Evolutionary conservation across 345 rosid genomes (phyloP).

Genomic region (Hibiscus mutabilis): DNA sequence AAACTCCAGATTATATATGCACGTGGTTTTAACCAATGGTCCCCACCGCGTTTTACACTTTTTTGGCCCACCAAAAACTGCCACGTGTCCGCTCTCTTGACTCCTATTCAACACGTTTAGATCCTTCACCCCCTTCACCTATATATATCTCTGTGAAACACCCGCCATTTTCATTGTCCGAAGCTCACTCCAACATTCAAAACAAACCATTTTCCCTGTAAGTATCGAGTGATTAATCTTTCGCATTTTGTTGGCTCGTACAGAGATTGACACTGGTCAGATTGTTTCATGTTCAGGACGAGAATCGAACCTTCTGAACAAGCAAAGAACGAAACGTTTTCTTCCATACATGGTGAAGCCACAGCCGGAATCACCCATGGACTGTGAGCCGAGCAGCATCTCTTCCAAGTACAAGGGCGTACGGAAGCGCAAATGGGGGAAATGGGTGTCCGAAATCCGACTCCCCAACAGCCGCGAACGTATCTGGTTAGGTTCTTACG

Average conservation of each 20-base stretch:
- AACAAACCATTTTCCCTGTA: not conserved
- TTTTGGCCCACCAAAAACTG: not conserved
- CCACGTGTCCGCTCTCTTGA: slow-evolving; percentile 5
- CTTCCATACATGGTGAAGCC: slow-evolving; percentile 11
- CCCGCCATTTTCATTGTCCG: slow-evolving; percentile 23
- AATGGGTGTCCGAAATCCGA: slow-evolving; percentile 89
- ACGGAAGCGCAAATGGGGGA: slow-evolving; percentile 91
- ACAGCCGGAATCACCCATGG: not conserved
- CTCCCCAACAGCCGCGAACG: slow-evolving; percentile 86
- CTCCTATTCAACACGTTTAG: slow-evolving; percentile 26
- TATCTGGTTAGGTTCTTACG: slow-evolving; percentile 84
- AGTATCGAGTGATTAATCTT: no score
- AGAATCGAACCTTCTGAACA: no score
- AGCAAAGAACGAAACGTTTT: no score
- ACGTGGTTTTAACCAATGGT: no score
- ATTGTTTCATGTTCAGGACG: no score
- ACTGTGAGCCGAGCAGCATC: slow-evolving; percentile 4
- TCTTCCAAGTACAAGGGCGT: slow-evolving; percentile 69
- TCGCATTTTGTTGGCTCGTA: no score
- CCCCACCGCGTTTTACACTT: slow-evolving; percentile 14
- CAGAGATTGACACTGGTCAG: no score
- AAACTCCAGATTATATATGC: no score
- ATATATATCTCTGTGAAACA: not conserved
- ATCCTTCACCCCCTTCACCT: not conserved
- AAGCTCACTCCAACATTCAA: not conserved